Base-by-base conservation (phyloP, 148 eudicot genomes). In the Rhododendron molle region DNA sequence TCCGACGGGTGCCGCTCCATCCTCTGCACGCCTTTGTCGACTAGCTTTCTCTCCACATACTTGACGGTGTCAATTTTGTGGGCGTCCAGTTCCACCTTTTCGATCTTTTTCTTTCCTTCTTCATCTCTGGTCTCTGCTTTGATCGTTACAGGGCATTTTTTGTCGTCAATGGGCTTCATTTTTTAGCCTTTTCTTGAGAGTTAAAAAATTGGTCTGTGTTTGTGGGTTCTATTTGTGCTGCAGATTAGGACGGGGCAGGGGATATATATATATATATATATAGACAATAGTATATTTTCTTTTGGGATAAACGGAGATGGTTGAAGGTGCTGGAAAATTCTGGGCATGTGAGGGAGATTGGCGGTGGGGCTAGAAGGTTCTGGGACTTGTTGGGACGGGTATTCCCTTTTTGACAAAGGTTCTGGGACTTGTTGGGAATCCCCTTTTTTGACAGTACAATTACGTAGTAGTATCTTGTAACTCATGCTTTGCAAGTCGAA, bases 1-100 rank as follows among this genome's bases (percentile, higher is more conserved):
- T 91, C 93, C 0, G 79, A 83, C 0, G 98, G 93, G 86, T 92
- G 98, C 3, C 98, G 93, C 2, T 96, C 96, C 78, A 86, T 82
- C 10, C 94, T 89, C 69, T 88, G 92, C 15, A 93, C 87, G 0
- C 98, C 96, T 65, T 90, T 93, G 88, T 94, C 94, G 5, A 89
- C 83, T 5, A 94, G 93, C 83, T 95, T 95, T 87, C 82, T 88
- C 88, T 91, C 93, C 0, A 91, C 40, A 86, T 94, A 87, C 80
- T 87, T 92, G 1, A 92, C 49, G 0, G 91, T 90, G 50, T 93
- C 95, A 6, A 86, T 34, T 60, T 92, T 87, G 85, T 87, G 93
- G 0, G 89, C 72, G 28, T 52, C 20, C 0, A 89, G 56, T 21
- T 93, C 90, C 0, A 88, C 46, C 18, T 88, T 94, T 82, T 93